Evolutionary conservation across 306 rosid genomes (phyloP), one percentile per base, ranked within the genome.

Genomic region (Geum urbanum): DNA sequence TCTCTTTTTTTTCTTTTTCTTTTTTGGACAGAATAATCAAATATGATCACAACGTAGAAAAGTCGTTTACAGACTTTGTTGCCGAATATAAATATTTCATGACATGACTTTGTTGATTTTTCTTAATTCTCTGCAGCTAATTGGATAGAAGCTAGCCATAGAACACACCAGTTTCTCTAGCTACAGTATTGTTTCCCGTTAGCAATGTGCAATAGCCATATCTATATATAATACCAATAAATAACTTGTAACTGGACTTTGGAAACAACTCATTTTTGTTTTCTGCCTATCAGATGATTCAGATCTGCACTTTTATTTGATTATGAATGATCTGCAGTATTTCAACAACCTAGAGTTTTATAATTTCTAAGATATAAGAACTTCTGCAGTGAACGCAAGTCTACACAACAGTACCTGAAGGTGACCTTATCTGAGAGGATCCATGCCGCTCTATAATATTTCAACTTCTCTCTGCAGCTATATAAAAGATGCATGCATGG

Each of bases 51-150:
- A 8, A 22, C 22, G 59, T 50, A 50, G 18, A 49, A 18, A 5
- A 51, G n/a, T 65, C 20, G 46, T 44, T 65, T 13, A 53, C 59
- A 19, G 32, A 12, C 8, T 24, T 66, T 24, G 24, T 7, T 66
- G 47, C 5, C 48, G 58, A 24, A 48, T 59, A n/a, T 49, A 8
- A 14, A 8, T 66, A n/a, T 48, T 67, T 67, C 27, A 67, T n/a
- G 71, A 35, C 20, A 20, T 66, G 57, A 20, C 39, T 66, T 47
- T 66, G 12, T 48, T 66, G 44, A 13, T 20, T 41, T 19, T 41
- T 41, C 20, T 35, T 46, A 22, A 66, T 47, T 35, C 35, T 47
- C 71, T 67, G 60, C 72, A 50, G 48, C 71, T 49, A 35, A 32
- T 16, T 15, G 32, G 27, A 57, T 57, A 12, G 32, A 27, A 27